Evolutionary conservation across 768 basidiomycete species (phyloP), one percentile per base, ranked within the genome.

Genomic region (Leccinum subgranulosum): DNA sequence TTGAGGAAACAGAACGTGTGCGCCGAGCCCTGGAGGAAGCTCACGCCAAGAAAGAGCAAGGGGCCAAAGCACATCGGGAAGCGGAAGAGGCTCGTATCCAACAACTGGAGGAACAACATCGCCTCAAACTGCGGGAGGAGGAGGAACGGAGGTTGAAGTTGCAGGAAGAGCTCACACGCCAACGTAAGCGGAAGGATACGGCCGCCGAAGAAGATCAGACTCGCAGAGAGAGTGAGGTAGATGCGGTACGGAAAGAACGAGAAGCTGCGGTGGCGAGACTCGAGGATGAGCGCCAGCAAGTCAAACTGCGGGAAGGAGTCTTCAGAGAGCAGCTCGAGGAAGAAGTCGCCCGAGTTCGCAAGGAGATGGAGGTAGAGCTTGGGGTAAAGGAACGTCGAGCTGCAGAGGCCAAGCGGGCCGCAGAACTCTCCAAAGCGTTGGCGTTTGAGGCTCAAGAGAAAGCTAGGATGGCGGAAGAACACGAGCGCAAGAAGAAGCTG

Each of bases 371-470:
- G 27, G 49, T 60, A 29, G 60, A 68, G 21, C 58, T 69, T 1
- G 56, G 49, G 12, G 63, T 62, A 28, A 65, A 63, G 54, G 65
- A 73, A 47, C 69, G 60, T 50, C 60, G 51, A 43, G 65, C 57
- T 6, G 51, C 33, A 31, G 71, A 65, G 51, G 69, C 68, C 17
- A 72, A 69, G 46, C 64, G 65, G n/a, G 62, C 60, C n/a, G 64
- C 64, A 33, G 70, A 72, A 17, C 61, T 70, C 34, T 72, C 70
- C 17, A 62, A 59, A 9, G 55, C 62, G 10, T 43, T 68, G 49
- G 64, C 61, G 7, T 46, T 56, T 10, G 72, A 72, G 43, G 70
- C 68, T 23, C 70, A 74, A 48, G 70, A 72, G 52, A 72, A 56
- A 36, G 64, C 68, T 17, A 64, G 68, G 43, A 12, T 64, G 33